Conservation (phyloP, 768 basidiomycete genomes). For the Grammothele lineata region DNA sequence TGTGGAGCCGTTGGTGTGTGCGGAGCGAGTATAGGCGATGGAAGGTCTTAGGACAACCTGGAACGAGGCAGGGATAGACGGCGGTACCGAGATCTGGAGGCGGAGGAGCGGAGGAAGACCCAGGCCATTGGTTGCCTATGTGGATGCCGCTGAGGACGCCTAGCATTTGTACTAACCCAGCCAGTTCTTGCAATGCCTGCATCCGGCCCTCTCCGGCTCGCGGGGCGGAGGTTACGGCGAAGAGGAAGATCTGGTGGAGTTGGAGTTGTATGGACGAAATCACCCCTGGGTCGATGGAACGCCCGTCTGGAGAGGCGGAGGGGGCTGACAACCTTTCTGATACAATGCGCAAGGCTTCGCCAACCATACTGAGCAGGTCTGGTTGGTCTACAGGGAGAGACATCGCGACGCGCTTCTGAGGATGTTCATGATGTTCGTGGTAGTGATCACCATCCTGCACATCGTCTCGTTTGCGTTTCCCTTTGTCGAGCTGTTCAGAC, state of each 20-base stretch:
- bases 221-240: conserved; percentile 59
- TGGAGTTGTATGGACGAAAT: conserved; percentile 69
- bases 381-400: conserved; percentile 19
- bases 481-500: conserved; percentile 58
- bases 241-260: conserved; percentile 75
- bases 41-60: conserved; percentile 65
- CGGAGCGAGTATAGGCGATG: conserved; percentile 66
- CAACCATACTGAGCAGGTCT: conserved; percentile 50
- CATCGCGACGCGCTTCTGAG: conserved; percentile 31
- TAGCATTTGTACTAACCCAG: conserved; percentile 78
- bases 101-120: conserved; percentile 24
- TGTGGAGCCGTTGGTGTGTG: conserved; percentile 65
- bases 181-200: conserved; percentile 66
- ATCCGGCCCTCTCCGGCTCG: conserved; percentile 38
- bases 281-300: conserved; percentile 49
- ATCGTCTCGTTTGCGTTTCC: conserved; percentile 73
- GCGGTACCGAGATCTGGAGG: conserved; percentile 59
- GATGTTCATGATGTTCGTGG: conserved; percentile 5
- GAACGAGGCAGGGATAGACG: conserved; percentile 73
- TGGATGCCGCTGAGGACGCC: conserved; percentile 77
- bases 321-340: conserved; percentile 43
- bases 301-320: conserved; percentile 26
- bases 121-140: conserved; percentile 39
- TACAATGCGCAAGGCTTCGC: conserved; percentile 57
- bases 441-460: conserved; percentile 29